Percentiles rank a stretch among this genome's conserved stretches.
phyloP scores from a whole-genome alignment of 2,329 filamentous ascomycete species.

The Periglandula ipomoeae region DNA sequence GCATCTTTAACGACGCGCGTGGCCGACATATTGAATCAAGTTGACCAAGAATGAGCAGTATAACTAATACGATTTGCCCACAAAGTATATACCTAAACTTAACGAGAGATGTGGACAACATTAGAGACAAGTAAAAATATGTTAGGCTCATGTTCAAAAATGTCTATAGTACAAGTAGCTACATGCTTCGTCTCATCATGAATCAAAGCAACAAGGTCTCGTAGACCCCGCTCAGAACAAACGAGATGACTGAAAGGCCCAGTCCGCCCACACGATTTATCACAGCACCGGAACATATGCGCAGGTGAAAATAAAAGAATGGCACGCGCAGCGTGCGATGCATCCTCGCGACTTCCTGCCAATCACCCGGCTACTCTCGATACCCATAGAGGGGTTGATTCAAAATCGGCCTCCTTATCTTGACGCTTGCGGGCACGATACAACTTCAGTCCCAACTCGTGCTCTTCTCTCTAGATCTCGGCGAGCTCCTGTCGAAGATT shows the following conservation, averaged over 20 bases:
- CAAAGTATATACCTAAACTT: neutral
- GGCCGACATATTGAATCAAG: no score
- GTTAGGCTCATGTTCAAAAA: neutral
- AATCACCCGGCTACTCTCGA: slow-evolving; percentile 59
- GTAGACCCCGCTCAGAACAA: neutral
- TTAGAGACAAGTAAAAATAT: no score
- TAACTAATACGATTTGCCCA: no score
- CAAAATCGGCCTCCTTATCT: slow-evolving; percentile 56
- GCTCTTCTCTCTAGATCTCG: slow-evolving; percentile 66
- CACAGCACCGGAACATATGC: neutral
- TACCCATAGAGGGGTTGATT: slow-evolving; percentile 68
- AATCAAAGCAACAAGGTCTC: neutral
- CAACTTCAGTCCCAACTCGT: slow-evolving; percentile 68
- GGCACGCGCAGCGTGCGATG: neutral
- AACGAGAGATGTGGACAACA: neutral
- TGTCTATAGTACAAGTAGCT: neutral
- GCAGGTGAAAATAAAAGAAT: neutral
- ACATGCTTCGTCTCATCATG: neutral
- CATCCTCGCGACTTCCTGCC: neutral
- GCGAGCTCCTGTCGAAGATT: slow-evolving; percentile 56
- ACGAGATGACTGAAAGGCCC: no score
- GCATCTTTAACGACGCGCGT: no score
- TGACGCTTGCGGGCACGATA: slow-evolving; percentile 66
- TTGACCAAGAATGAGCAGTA: no score
- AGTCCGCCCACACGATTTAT: no score